Evolutionary conservation across 257 asterid species (phyloP), one percentile per base, ranked within the genome.

Genomic region (Penstemon newberryi): DNA sequence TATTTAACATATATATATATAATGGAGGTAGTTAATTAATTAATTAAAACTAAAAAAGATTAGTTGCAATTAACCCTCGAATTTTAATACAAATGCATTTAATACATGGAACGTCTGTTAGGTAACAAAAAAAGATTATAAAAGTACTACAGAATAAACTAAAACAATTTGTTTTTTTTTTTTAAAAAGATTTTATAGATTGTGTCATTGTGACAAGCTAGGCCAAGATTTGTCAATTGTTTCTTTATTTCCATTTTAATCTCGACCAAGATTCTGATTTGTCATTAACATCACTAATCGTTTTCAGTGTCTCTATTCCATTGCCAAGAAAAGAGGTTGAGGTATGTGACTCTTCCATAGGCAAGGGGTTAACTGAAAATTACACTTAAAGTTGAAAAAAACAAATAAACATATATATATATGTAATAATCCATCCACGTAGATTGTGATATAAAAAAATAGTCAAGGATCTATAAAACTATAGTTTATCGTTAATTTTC

Each of bases 301-400:
- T 42, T 45, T 63, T 63, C 68, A 33, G 3, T 6, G 56, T 47
- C 57, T 18, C 56, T 3, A 4, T 6, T n/a, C 6, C 40, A 63
- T 63, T 63, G 10, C 68, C 45, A 9, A 6, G 68, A 63, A 63
- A 63, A 19, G 6, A 6, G 9, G 25, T 11, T 25, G 43, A 53
- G 18, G 15, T 12, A 4, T 3, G 54, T 49, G 54, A 49, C 54
- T 41, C 8, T 3, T 60, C 42, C 12, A 11, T 18, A 2, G 5
- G 38, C 13, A 6, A 25, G 33, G 33, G 33, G 33, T 25, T 15
- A 15, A 15, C 18, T 15, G 18, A 15, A 15, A 15, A 15, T 15
- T 15, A 15, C 18, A 15, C 0, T 15, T 15, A 25, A 25, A 25
- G 33, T 25, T 25, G 33, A 25, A 25, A 25, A 25, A 25, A 25